Evolutionary conservation across 2,329 filamentous ascomycete species (phyloP).

Genomic region (Xylariales sp.): DNA sequence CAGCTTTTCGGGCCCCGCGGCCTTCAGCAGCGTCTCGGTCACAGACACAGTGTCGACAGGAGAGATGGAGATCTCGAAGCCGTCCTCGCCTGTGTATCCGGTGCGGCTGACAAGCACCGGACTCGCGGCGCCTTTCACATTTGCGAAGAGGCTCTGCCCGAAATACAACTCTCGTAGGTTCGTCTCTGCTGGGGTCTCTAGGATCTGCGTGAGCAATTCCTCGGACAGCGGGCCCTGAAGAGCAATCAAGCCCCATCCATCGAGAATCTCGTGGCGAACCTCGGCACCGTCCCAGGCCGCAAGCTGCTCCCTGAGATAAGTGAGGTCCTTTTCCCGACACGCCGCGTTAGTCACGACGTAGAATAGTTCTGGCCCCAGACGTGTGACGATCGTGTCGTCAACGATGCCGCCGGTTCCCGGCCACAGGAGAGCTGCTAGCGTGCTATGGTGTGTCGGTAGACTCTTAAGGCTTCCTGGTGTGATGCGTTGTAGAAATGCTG

Average conservation of each 20-base stretch:
- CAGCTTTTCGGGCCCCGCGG: conserved; percentile 70
- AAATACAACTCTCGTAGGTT: conserved; percentile 81
- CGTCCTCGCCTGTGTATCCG: conserved; percentile 97
- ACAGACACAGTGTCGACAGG: conserved; percentile 72
- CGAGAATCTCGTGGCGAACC: conserved; percentile 76
- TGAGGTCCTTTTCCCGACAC: conserved; percentile 87
- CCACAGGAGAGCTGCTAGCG: conserved; percentile 85
- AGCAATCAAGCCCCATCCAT: conserved; percentile 82
- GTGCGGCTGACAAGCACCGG: conserved; percentile 82
- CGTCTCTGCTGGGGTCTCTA: conserved; percentile 63
- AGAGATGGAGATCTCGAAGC: conserved; percentile 93
- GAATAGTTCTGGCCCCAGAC: conserved; percentile 78
- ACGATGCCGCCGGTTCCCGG: conserved; percentile 87
- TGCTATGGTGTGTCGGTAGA: conserved; percentile 76
- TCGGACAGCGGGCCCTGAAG: conserved; percentile 86
- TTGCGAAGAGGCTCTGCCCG: conserved; percentile 76
- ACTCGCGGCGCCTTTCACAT: conserved; percentile 66
- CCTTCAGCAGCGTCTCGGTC: conserved; percentile 75
- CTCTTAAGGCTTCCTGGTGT: conserved; percentile 79
- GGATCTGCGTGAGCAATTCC: conserved; percentile 72
- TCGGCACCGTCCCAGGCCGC: conserved; percentile 67
- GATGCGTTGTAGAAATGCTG: conserved; percentile 83
- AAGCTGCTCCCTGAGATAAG: conserved; percentile 79
- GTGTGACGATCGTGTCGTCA: conserved; percentile 92
- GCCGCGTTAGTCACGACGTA: conserved; percentile 97